These are phyloP conservation scores for Alloteropsis angusta DNA, from an alignment of 202 grass and related monocot genomes.

Conservation along the genomic window DNA sequence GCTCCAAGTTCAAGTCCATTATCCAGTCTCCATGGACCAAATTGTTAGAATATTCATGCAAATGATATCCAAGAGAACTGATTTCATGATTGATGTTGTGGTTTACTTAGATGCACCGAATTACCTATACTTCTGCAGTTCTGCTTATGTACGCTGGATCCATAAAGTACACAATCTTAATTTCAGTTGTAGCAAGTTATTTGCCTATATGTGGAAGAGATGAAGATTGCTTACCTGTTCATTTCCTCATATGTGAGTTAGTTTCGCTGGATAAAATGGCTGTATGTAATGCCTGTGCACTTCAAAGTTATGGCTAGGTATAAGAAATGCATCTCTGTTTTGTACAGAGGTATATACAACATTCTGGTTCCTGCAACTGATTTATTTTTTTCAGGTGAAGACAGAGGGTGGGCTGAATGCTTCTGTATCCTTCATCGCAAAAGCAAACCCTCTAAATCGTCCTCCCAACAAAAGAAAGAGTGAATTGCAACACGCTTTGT, in stretches of 20 bases:
- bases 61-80: not conserved
- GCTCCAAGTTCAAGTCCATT: not conserved
- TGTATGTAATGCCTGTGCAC: not conserved
- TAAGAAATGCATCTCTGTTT: not conserved
- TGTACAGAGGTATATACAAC: no score
- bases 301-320: not conserved
- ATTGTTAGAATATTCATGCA: not conserved
- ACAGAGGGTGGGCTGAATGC: conserved; percentile 84
- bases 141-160: not conserved
- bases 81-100: not conserved
- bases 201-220: not conserved
- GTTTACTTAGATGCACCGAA: not conserved
- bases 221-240: conserved; percentile 3
- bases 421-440: conserved; percentile 91
- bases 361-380: conserved; percentile 5
- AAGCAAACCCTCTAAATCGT: conserved; percentile 88
- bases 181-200: not conserved
- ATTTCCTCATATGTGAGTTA: not conserved
- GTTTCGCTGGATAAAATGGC: conserved; percentile 4
- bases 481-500: conserved; percentile 92
- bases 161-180: not conserved
- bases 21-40: not conserved
- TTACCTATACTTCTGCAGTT: not conserved
- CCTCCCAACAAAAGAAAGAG: conserved; percentile 92
- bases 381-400: conserved; percentile 58